Percentiles rank a stretch among this genome's conserved stretches.
These are phyloP conservation scores for Ustilago xerochloae DNA, from an alignment of 1,284 basidiomycete genomes.

Conservation along the genomic window DNA sequence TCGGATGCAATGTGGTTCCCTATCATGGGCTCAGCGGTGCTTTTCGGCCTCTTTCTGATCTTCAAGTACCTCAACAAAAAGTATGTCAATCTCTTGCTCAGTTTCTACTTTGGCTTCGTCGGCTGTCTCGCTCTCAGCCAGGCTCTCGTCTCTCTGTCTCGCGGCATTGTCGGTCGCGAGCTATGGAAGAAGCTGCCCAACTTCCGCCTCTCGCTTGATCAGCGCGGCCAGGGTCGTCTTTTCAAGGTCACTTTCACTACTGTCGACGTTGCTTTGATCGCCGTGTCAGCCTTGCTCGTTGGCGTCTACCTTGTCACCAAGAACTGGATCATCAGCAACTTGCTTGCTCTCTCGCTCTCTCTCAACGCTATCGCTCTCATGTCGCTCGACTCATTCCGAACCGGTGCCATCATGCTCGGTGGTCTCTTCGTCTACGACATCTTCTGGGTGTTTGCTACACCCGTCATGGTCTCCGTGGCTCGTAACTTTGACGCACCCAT, in stretches of 20 bases:
- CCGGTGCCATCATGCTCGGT: slow-evolving; percentile 82
- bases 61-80: slow-evolving; percentile 66
- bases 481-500: slow-evolving; percentile 91
- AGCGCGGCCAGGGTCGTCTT: slow-evolving; percentile 39
- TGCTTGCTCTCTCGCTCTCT: slow-evolving; percentile 85
- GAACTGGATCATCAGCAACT: slow-evolving; percentile 80
- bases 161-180: slow-evolving; percentile 26
- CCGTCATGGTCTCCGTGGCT: slow-evolving; percentile 75
- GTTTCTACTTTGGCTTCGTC: slow-evolving; percentile 64
- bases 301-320: slow-evolving; percentile 74
- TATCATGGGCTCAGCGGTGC: slow-evolving; percentile 61
- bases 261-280: slow-evolving; percentile 75
- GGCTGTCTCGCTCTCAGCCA: slow-evolving; percentile 57
- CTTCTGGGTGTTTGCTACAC: slow-evolving; percentile 67
- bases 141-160: slow-evolving; percentile 32
- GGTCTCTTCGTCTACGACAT: slow-evolving; percentile 67
- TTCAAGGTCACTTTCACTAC: slow-evolving; percentile 66
- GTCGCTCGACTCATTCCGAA: slow-evolving; percentile 89
- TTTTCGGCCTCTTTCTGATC: slow-evolving; percentile 60
- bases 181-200: slow-evolving; percentile 51
- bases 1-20: slow-evolving; percentile 64
- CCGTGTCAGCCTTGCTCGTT: slow-evolving; percentile 77
- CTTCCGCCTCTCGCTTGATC: slow-evolving; percentile 40
- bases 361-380: slow-evolving; percentile 84
- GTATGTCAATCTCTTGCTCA: slow-evolving; percentile 60